Percentiles rank a stretch among this genome's conserved stretches.
These are phyloP conservation scores for Fusarium coicis DNA, from an alignment of 2,329 filamentous ascomycete species.

Conservation along the genomic window DNA sequence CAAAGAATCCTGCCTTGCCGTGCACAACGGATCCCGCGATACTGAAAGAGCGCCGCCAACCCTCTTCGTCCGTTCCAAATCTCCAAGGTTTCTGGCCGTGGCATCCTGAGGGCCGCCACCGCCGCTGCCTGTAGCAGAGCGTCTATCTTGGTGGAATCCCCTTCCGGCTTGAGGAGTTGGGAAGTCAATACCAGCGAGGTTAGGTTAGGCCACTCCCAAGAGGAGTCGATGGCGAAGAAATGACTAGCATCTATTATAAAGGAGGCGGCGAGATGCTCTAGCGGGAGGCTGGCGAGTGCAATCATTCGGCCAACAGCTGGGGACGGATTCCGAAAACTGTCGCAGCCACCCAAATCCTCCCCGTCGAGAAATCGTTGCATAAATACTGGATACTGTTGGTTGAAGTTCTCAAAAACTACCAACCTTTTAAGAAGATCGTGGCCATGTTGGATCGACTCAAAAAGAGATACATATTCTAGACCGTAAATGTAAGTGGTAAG, in stretches of 20 bases:
- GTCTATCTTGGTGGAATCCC: neutral
- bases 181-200: slow-evolving; percentile 45
- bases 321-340: neutral
- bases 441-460: neutral
- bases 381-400: neutral
- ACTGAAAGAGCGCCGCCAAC: slow-evolving; percentile 41
- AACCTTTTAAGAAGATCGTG: neutral
- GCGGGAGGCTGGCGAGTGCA: slow-evolving; percentile 44
- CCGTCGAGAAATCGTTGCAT: neutral
- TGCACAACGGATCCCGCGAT: slow-evolving; percentile 1
- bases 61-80: slow-evolving; percentile 47
- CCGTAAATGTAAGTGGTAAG: neutral
- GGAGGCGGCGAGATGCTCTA: slow-evolving; percentile 44
- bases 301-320: slow-evolving; percentile 37
- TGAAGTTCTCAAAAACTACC: neutral
- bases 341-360: neutral
- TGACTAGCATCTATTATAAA: slow-evolving; percentile 45
- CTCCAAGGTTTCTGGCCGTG: slow-evolving; percentile 42
- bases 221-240: slow-evolving; percentile 36
- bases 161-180: slow-evolving; percentile 32
- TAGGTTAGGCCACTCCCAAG: slow-evolving; percentile 41
- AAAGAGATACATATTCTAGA: neutral
- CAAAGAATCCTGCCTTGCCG: slow-evolving; percentile 4
- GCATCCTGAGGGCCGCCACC: slow-evolving; percentile 44
- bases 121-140: slow-evolving; percentile 43